Percentiles rank a stretch among this genome's conserved stretches.
Conservation (phyloP, 768 basidiomycete genomes). For the Kwoniella sp. region DNA sequence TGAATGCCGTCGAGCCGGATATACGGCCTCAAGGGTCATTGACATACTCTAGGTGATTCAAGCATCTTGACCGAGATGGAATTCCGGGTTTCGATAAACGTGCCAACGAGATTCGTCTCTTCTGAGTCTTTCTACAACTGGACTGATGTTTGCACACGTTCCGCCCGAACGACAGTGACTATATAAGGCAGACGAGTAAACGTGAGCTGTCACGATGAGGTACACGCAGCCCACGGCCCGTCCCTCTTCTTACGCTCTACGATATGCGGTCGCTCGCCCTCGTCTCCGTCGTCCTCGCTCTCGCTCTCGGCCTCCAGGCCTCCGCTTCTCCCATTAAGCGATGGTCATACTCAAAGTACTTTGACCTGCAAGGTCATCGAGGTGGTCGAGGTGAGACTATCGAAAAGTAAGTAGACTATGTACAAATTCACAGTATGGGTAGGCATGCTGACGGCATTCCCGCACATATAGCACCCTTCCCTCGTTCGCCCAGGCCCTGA, state of each 20-base stretch:
- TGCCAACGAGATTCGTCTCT: not conserved
- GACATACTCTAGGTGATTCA: too few species aligned
- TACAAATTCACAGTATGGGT: not conserved
- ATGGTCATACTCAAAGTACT: conserved; percentile 38
- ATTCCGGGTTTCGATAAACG: not conserved
- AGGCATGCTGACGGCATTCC: not conserved
- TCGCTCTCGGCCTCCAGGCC: conserved; percentile 5
- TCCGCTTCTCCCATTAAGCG: conserved; percentile 30
- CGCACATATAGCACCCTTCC: conserved; percentile 61
- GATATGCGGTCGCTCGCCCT: conserved; percentile 17
- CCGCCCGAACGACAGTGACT: not conserved
- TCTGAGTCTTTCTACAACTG: not conserved
- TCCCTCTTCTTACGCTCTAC: not conserved
- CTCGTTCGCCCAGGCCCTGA: conserved; percentile 76
- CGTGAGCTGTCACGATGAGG: not conserved
- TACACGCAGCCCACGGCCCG: not conserved
- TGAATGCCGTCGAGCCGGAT: too few species aligned
- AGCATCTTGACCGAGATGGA: too few species aligned
- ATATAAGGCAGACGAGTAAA: not conserved
- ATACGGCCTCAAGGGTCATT: too few species aligned
- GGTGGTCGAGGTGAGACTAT: conserved; percentile 75
- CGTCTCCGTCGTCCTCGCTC: conserved; percentile 10
- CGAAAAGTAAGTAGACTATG: conserved; percentile 60
- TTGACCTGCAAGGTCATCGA: conserved; percentile 57
- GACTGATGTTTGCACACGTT: not conserved